A percentile compares a stretch with the other conserved stretches of the same genome.
Evolutionary conservation across 371 early-diverging fungal species (phyloP).

Genomic region (Zychaea mexicana): DNA sequence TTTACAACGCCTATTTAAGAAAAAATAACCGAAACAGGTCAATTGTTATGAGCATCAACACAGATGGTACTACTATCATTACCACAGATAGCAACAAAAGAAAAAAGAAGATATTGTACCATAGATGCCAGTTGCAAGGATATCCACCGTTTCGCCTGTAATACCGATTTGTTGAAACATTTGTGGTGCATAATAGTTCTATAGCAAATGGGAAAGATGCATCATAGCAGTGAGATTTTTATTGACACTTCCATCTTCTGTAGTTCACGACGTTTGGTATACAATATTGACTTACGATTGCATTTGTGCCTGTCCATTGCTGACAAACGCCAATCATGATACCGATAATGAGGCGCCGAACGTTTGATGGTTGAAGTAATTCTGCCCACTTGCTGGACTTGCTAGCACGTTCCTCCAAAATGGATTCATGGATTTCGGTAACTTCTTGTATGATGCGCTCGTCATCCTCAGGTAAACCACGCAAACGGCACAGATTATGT

Average conservation of each 20-base stretch:
- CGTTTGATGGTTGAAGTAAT: conserved; percentile 42
- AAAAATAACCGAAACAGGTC: neutral
- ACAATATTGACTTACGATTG: conserved; percentile 48
- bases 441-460: conserved; percentile 48
- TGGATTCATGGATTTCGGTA: conserved; percentile 45
- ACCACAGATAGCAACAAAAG: neutral
- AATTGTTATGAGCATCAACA: too few species aligned
- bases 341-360: conserved; percentile 52
- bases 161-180: conserved; percentile 57
- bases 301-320: conserved; percentile 73
- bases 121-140: conserved; percentile 54
- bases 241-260: neutral
- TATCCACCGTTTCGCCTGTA: conserved; percentile 31
- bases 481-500: conserved; percentile 52
- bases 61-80: too few species aligned
- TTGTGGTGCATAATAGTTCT: conserved; percentile 63
- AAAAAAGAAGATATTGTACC: conserved; percentile 16
- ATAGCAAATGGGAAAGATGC: too few species aligned
- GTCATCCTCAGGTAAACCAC: conserved; percentile 40
- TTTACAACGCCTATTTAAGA: conserved; percentile 30
- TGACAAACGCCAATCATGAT: conserved; percentile 61
- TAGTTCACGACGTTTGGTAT: too few species aligned
- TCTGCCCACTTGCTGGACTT: conserved; percentile 53
- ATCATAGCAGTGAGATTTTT: too few species aligned
- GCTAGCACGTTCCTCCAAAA: conserved; percentile 47